Evolutionary conservation across 164 flowering plant species (phyloP).

Genomic region (Stephania japonica): DNA sequence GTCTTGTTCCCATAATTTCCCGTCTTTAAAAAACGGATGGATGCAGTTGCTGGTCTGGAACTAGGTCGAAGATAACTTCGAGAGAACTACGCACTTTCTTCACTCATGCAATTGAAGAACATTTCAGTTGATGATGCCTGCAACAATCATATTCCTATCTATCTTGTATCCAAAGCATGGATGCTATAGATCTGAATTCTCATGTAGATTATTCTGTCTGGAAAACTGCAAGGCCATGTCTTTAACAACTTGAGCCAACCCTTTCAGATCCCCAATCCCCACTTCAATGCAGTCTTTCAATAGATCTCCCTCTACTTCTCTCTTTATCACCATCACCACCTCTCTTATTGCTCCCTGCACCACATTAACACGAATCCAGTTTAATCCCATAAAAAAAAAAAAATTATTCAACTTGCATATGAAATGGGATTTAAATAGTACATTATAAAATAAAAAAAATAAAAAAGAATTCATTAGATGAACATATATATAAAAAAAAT

Average conservation of each 20-base stretch:
- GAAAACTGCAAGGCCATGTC: conserved; percentile 36
- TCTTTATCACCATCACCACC: conserved; percentile 39
- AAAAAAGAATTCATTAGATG: too few relatives aligned
- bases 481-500: too few relatives aligned
- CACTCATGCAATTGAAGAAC: too few relatives aligned
- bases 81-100: too few relatives aligned
- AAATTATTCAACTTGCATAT: background rate
- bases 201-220: background rate
- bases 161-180: background rate
- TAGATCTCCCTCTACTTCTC: conserved; percentile 49
- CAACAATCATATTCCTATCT: too few relatives aligned
- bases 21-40: too few relatives aligned
- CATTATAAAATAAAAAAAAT: too few relatives aligned
- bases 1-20: too few relatives aligned
- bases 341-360: conserved; percentile 55
- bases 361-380: background rate
- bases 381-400: background rate
- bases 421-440: background rate
- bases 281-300: conserved; percentile 59
- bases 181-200: conserved; percentile 1
- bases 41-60: too few relatives aligned
- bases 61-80: too few relatives aligned
- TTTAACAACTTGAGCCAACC: conserved; percentile 39
- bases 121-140: too few relatives aligned
- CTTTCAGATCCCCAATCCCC: conserved; percentile 50